These are phyloP conservation scores for Candida adriatica DNA, from an alignment of 805 yeast species.

Conservation along the genomic window DNA sequence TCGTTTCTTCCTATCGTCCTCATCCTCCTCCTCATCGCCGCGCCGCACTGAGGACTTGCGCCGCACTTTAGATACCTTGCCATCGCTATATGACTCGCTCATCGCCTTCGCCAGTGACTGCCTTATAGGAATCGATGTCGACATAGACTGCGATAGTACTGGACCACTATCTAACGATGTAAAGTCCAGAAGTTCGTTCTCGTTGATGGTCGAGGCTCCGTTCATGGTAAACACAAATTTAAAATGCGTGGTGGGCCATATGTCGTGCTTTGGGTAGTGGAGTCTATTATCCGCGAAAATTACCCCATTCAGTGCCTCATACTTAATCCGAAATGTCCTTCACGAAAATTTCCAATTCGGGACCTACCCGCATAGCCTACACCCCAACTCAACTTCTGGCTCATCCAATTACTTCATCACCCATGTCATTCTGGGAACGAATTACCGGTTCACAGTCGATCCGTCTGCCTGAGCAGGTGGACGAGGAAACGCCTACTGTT, in stretches of 20 bases:
- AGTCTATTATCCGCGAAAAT: no score
- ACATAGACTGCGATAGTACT: conserved; percentile 8
- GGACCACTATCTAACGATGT: conserved; percentile 12
- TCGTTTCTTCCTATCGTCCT: conserved; percentile 39
- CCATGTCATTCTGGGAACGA: conserved; percentile 7
- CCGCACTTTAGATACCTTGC: conserved; percentile 18
- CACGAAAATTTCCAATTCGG: no score
- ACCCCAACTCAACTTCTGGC: neutral
- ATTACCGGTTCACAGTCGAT: conserved; percentile 8
- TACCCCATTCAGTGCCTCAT: no score
- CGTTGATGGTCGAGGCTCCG: conserved; percentile 13
- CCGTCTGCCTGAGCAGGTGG: conserved; percentile 14
- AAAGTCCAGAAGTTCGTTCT: conserved; percentile 18
- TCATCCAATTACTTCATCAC: neutral
- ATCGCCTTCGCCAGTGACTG: conserved; percentile 21
- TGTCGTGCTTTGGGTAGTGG: no score
- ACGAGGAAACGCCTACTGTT: conserved; percentile 2
- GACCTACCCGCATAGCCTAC: no score
- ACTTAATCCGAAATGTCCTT: no score
- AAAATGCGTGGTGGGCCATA: no score
- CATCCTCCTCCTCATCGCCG: conserved; percentile 19
- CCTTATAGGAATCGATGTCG: conserved; percentile 20
- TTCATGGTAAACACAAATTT: no score
- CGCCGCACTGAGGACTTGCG: conserved; percentile 15
- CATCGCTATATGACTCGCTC: conserved; percentile 18